Evolutionary conservation across 768 basidiomycete genomes (phyloP), one percentile per base, ranked within the genome.

Genomic region (Clitopilus hobsonii): DNA sequence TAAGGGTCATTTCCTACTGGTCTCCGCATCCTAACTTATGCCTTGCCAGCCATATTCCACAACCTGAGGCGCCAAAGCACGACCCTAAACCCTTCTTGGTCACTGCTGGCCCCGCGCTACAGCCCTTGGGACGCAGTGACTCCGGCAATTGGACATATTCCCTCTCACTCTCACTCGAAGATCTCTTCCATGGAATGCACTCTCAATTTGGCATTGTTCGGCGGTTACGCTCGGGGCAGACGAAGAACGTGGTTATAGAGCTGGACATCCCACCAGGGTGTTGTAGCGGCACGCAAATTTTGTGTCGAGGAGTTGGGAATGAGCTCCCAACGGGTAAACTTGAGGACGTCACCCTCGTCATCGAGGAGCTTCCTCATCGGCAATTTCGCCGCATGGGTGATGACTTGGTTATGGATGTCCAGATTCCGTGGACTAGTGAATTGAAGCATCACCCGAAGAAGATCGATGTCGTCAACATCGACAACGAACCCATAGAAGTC

Each of bases 91-190:
- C 41, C 10, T 45, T 45, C 18, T 18, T 45, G 41, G 41, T 45
- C 11, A 45, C 41, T 20, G 41, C 41, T 45, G 67, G 65, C 5
- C 70, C 76, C 28, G 76, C 77, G 11, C 67, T 80, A 16, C 61
- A 65, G 57, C 65, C 77, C 57, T 65, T 77, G 60, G 69, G 76
- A 56, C 58, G 76, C 56, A 75, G 75, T 24, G 59, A 64, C 38
- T 73, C 76, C 26, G 78, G 78, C 57, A 86, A 87, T 64, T 88
- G 86, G 85, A 71, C 79, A n/a, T 88, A 85, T 68, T 79, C 84
- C 0, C 76, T 89, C 5, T 71, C 74, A 16, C 67, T 87, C 53
- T 76, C 80, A 1, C 75, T 89, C 18, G 83, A 87, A 55, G 85
- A 88, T 58, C 72, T 88, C 29, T 83, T 78, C 64, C 67, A 66